A percentile compares a stretch with the other conserved stretches of the same genome.
Evolutionary conservation across 106 monocot genomes (phyloP).

Genomic region (Vanilla planifolia): DNA sequence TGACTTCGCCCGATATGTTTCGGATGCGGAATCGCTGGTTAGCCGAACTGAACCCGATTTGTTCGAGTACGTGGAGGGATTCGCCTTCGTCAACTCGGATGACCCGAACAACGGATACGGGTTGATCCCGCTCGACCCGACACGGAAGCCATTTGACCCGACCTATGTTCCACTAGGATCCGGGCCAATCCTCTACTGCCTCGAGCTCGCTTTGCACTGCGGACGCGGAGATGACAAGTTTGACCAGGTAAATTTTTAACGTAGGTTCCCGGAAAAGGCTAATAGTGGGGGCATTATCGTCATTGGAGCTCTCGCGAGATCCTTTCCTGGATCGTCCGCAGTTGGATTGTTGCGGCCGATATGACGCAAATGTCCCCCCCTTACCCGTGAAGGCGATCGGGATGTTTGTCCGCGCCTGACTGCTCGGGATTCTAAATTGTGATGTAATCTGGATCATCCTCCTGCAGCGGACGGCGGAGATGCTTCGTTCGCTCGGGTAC

Average conservation of each 20-base stretch:
- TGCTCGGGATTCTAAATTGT: too few species aligned
- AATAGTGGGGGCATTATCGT: constrained; percentile 5
- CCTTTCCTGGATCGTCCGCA: constrained; percentile 40
- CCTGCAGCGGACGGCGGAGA: constrained; percentile 38
- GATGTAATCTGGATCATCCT: background rate
- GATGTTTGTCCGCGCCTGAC: constrained; percentile 9
- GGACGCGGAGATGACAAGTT: constrained; percentile 21
- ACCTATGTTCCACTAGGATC: constrained; percentile 32
- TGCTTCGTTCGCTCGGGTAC: constrained; percentile 45
- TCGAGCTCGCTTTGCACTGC: constrained; percentile 75
- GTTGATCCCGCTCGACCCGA: constrained; percentile 37
- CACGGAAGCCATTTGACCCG: constrained; percentile 37
- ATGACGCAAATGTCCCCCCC: constrained; percentile 22
- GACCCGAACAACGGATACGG: constrained; percentile 73
- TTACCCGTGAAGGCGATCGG: constrained; percentile 22
- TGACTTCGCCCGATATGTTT: constrained; percentile 49
- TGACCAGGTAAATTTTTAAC: constrained; percentile 48
- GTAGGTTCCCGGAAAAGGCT: background rate
- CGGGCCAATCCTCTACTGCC: constrained; percentile 85
- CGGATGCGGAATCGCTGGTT: constrained; percentile 70
- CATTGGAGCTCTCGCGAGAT: constrained; percentile 10
- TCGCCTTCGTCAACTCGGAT: constrained; percentile 63
- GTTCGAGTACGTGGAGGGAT: constrained; percentile 92
- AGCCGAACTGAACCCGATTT: constrained; percentile 22
- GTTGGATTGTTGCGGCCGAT: background rate